A percentile compares a stretch with the other conserved stretches of the same genome.
Conservation (phyloP, 1,284 basidiomycete genomes). For the Farysia itapuensis region DNA sequence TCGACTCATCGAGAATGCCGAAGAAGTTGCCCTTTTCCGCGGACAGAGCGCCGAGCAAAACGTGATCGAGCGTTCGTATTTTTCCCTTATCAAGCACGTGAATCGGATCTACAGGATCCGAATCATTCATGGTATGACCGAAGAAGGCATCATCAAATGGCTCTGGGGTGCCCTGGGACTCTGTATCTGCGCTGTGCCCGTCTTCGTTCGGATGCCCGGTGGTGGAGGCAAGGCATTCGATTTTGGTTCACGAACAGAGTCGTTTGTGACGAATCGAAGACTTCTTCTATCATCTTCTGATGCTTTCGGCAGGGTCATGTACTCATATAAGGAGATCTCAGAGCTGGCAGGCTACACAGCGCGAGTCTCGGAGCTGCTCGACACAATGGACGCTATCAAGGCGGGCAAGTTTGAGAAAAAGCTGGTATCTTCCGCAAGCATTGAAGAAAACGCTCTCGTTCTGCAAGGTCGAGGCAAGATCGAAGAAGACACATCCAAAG, state of each 20-base stretch:
- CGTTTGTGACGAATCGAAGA: constrained; percentile 88
- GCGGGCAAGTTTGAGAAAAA: constrained; percentile 85
- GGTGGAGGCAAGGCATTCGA: constrained; percentile 38
- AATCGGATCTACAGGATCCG: constrained; percentile 77
- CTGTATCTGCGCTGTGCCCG: constrained; percentile 87
- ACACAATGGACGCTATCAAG: constrained; percentile 86
- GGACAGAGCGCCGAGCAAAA: constrained; percentile 91
- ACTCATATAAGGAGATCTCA: constrained; percentile 87
- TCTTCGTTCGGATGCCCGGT: constrained; percentile 86
- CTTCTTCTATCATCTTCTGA: constrained; percentile 72
- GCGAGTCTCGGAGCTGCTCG: constrained; percentile 82
- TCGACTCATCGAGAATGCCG: constrained; percentile 86
- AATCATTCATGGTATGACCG: constrained; percentile 81
- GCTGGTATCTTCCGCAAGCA: constrained; percentile 69
- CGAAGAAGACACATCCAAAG: constrained; percentile 15
- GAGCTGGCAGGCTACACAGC: constrained; percentile 95
- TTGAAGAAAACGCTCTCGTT: constrained; percentile 79
- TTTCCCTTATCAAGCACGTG: constrained; percentile 83
- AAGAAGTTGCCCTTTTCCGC: constrained; percentile 89
- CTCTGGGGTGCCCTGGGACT: constrained; percentile 93
- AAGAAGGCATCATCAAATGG: constrained; percentile 92
- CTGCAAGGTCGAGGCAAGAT: constrained; percentile 77
- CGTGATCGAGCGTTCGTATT: constrained; percentile 87
- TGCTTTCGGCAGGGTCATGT: constrained; percentile 74
- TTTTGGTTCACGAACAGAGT: constrained; percentile 57